Conservation (phyloP, 148 eudicot genomes). For the Salicornia ramosissima region DNA sequence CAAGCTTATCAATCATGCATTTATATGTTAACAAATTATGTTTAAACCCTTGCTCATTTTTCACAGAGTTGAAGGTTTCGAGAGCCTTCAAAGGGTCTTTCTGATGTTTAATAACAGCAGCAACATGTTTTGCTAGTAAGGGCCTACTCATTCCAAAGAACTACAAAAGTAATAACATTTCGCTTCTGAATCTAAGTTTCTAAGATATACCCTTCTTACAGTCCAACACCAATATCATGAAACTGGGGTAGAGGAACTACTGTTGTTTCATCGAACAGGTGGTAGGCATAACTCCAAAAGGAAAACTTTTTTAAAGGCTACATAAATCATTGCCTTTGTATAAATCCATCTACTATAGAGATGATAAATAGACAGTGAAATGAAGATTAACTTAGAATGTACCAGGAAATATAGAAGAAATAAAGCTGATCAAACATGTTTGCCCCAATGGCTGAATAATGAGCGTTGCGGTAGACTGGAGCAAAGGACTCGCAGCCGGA, state of each 20-base stretch:
- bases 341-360: neutral
- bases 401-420: neutral
- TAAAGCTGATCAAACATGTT: neutral
- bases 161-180: constrained; percentile 8
- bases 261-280: constrained; percentile 33
- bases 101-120: constrained; percentile 68
- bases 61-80: constrained; percentile 68
- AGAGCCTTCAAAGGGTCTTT: constrained; percentile 87
- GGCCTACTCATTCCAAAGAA: constrained; percentile 48
- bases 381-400: neutral
- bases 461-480: no score
- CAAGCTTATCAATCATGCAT: constrained; percentile 75
- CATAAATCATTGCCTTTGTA: neutral
- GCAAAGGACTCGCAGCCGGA: no score
- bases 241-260: neutral
- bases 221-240: constrained; percentile 9
- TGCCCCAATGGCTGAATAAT: no score
- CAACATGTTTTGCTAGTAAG: constrained; percentile 85
- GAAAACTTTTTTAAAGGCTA: no score
- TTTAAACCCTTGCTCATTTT: constrained; percentile 66
- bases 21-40: constrained; percentile 65
- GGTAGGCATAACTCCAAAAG: constrained; percentile 16
- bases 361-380: neutral
- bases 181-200: neutral
- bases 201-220: constrained; percentile 5